Percentiles rank a stretch among this genome's conserved stretches.
phyloP scores from a whole-genome alignment of 257 asterid species.

The Solanum chaucha region DNA sequence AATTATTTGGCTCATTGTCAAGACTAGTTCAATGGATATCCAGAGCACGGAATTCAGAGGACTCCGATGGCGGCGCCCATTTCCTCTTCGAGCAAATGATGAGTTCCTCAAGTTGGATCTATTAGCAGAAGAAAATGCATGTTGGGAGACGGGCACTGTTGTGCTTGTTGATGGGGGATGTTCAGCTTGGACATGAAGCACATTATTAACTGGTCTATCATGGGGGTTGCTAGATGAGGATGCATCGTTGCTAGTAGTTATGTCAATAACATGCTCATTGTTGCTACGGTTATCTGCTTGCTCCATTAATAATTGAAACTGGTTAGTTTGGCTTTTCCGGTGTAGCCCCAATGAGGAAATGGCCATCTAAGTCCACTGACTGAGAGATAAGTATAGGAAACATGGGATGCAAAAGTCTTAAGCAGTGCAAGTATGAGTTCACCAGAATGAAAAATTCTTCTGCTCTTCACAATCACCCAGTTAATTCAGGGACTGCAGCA shows the following conservation, averaged over 20 bases:
- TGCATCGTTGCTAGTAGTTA: conserved; percentile 44
- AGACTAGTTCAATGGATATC: conserved; percentile 69
- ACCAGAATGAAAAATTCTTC: neutral
- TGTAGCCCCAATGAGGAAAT: conserved; percentile 52
- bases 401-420: conserved; percentile 30
- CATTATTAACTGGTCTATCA: conserved; percentile 30
- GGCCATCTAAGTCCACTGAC: conserved; percentile 50
- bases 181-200: conserved; percentile 40
- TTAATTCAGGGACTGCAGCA: neutral
- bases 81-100: conserved; percentile 57
- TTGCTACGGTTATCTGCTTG: conserved; percentile 25
- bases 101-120: conserved; percentile 53
- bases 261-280: conserved; percentile 56
- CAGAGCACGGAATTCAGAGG: conserved; percentile 75
- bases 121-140: conserved; percentile 39
- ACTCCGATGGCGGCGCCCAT: conserved; percentile 59
- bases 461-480: neutral
- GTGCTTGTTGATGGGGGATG: conserved; percentile 58
- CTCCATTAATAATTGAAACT: conserved; percentile 59
- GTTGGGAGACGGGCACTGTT: conserved; percentile 37
- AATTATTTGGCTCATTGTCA: conserved; percentile 74
- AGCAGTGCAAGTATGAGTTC: conserved; percentile 4
- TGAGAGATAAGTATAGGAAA: conserved; percentile 18
- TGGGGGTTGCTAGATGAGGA: conserved; percentile 46
- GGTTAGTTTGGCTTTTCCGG: conserved; percentile 37